These are phyloP conservation scores for Allomyces macrogynus DNA, from an alignment of 192 early-diverging fungal genomes.

Conservation along the genomic window DNA sequence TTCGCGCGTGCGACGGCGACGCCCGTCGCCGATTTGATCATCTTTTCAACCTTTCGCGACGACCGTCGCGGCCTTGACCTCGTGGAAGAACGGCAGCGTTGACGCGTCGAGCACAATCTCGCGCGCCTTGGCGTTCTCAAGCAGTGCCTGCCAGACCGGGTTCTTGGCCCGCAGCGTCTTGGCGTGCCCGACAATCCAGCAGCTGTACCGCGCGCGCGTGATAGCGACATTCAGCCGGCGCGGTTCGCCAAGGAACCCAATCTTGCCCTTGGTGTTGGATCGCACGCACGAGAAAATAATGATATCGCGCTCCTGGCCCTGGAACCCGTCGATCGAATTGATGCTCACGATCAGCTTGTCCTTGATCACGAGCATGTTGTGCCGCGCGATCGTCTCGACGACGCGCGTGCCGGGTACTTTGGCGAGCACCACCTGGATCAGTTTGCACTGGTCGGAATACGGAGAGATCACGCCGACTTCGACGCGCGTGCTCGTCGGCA, in stretches of 20 bases:
- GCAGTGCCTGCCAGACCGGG: constrained; percentile 49
- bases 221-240: constrained; percentile 82
- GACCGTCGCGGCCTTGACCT: too few relatives aligned
- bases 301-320: constrained; percentile 92
- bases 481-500: constrained; percentile 17
- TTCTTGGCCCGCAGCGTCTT: constrained; percentile 34
- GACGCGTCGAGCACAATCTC: not conserved
- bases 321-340: constrained; percentile 54
- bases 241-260: constrained; percentile 66
- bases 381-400: constrained; percentile 60
- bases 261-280: constrained; percentile 22
- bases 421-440: constrained; percentile 47
- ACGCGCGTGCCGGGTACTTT: constrained; percentile 35
- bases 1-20: too few relatives aligned
- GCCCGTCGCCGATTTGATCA: too few relatives aligned
- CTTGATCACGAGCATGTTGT: constrained; percentile 36
- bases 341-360: too few relatives aligned
- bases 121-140: constrained; percentile 40
- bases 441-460: constrained; percentile 66
- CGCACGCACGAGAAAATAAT: constrained; percentile 91
- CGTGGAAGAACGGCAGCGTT: too few relatives aligned
- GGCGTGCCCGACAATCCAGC: constrained; percentile 61
- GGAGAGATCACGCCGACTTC: constrained; percentile 73
- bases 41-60: too few relatives aligned
- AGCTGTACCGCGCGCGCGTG: constrained; percentile 61